Percentiles rank a stretch among this genome's conserved stretches.
phyloP scores from a whole-genome alignment of 768 basidiomycete species.

The Lyophyllum semitale region DNA sequence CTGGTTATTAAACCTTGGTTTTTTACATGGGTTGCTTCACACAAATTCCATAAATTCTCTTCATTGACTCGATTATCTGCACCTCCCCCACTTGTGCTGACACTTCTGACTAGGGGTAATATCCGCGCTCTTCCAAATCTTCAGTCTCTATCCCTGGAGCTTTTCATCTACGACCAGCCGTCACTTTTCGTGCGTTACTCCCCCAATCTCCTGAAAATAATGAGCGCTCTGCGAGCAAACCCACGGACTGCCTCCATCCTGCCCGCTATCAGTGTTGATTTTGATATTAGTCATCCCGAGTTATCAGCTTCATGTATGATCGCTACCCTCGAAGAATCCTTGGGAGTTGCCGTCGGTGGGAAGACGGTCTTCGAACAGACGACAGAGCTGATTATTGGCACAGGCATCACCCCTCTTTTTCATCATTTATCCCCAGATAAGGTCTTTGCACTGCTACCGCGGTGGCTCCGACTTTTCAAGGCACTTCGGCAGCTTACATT shows the following conservation, averaged over 20 bases:
- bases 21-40: not conserved
- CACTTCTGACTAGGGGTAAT: not conserved
- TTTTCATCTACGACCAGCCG: not conserved
- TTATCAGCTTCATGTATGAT: not conserved
- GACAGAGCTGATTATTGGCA: not conserved
- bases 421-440: not conserved
- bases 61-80: not conserved
- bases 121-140: not conserved
- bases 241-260: not conserved
- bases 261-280: not conserved
- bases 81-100: not conserved
- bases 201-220: not conserved
- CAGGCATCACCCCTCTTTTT: not conserved
- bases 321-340: not conserved
- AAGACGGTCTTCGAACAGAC: not conserved
- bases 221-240: not conserved
- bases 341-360: not conserved
- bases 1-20: not conserved
- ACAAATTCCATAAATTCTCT: not conserved
- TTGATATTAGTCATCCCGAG: not conserved
- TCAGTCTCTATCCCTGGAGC: not conserved
- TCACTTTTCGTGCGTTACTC: not conserved
- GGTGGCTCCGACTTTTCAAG: not conserved
- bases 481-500: not conserved
- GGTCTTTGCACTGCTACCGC: not conserved